Conservation (phyloP, 164 flowering plant genomes). For the Annona cherimola region DNA sequence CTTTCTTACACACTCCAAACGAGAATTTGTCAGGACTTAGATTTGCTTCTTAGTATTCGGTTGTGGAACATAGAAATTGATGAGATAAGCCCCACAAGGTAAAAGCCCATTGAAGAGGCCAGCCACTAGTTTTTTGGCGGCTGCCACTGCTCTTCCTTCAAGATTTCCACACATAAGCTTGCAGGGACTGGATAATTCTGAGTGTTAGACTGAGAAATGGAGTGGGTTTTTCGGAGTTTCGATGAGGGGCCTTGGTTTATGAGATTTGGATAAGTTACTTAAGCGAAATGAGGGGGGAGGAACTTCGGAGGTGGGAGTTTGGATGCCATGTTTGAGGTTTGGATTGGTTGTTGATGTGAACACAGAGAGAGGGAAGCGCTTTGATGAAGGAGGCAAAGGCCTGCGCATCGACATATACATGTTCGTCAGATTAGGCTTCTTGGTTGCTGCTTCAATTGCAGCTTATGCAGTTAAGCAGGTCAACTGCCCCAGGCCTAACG, state of each 20-base stretch:
- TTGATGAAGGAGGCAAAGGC: constrained; percentile 15
- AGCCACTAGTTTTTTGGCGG: background rate
- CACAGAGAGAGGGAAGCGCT: too few relatives aligned
- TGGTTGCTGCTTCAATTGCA: constrained; percentile 97
- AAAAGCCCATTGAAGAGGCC: background rate
- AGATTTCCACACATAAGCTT: background rate
- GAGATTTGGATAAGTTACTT: background rate
- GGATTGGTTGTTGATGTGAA: background rate
- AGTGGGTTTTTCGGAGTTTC: background rate
- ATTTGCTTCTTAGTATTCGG: background rate
- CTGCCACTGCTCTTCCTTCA: background rate
- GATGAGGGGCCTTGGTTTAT: background rate
- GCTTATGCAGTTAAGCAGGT: constrained; percentile 77
- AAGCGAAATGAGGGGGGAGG: too few relatives aligned
- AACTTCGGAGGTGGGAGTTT: background rate
- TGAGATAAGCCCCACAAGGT: background rate
- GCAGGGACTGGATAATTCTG: background rate
- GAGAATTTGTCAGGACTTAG: background rate
- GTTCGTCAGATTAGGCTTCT: constrained; percentile 70
- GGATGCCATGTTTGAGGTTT: background rate
- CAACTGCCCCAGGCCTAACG: constrained; percentile 28
- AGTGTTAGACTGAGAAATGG: background rate
- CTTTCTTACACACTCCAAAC: background rate
- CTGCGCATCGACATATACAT: constrained; percentile 38
- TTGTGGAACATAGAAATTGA: background rate